Evolutionary conservation across 2,329 filamentous ascomycete species (phyloP).

Genomic region (Botryosphaeria dothidea): DNA sequence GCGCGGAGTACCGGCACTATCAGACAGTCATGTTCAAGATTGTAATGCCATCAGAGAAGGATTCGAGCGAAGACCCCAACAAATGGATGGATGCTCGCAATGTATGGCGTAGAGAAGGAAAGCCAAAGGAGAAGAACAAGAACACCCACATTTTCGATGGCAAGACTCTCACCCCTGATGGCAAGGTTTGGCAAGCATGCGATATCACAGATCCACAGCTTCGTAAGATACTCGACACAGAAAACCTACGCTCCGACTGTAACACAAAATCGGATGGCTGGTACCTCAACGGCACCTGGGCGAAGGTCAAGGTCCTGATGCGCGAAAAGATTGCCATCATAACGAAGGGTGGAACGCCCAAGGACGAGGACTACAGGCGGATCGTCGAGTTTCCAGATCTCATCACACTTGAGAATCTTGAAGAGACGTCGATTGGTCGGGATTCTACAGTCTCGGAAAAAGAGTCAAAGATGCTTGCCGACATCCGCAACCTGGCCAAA

Average conservation of each 20-base stretch:
- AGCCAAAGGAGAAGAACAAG: slow-evolving; percentile 12
- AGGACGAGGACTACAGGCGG: slow-evolving; percentile 38
- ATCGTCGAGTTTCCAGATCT: slow-evolving; percentile 40
- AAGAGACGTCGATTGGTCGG: slow-evolving; percentile 23
- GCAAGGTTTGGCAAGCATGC: slow-evolving; percentile 92
- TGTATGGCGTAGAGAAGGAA: slow-evolving; percentile 13
- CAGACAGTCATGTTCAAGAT: slow-evolving; percentile 89
- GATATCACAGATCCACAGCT: slow-evolving; percentile 85
- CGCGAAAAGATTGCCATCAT: slow-evolving; percentile 75
- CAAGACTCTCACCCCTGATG: slow-evolving; percentile 70
- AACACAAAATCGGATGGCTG: slow-evolving; percentile 66
- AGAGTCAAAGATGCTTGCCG: slow-evolving; percentile 4
- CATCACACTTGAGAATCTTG: slow-evolving; percentile 30
- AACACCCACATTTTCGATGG: slow-evolving; percentile 82
- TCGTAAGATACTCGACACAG: slow-evolving; percentile 62
- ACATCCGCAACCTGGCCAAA: slow-evolving; percentile 17
- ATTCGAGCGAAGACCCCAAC: slow-evolving; percentile 16
- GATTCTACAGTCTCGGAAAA: neutral
- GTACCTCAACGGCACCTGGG: slow-evolving; percentile 79
- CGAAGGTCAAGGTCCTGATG: slow-evolving; percentile 84
- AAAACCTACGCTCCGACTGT: slow-evolving; percentile 49
- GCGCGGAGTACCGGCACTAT: slow-evolving; percentile 76
- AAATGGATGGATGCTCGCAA: slow-evolving; percentile 26
- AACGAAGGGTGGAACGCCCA: slow-evolving; percentile 40
- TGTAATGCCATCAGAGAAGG: slow-evolving; percentile 18